These are phyloP conservation scores for Leishmania arabica DNA, from an alignment of 208 protist species.

Conservation along the genomic window DNA sequence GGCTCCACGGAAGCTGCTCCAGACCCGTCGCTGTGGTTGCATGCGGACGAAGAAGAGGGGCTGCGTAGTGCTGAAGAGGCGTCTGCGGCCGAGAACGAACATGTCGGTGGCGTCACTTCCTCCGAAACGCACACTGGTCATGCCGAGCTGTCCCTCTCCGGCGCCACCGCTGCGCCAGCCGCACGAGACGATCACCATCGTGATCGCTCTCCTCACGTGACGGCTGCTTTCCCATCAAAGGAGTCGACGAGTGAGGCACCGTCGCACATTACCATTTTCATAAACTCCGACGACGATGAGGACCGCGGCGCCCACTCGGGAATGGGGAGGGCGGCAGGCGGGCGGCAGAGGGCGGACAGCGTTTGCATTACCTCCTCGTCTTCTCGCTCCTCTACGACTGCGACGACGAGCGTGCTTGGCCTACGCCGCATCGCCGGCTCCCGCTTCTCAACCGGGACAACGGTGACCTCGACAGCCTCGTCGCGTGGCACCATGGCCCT, in stretches of 20 bases:
- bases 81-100: not conserved
- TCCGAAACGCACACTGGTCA: not conserved
- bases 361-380: slow-evolving; percentile 2
- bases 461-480: slow-evolving; percentile 32
- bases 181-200: not conserved
- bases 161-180: not conserved
- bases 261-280: slow-evolving; percentile 46
- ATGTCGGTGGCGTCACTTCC: not conserved
- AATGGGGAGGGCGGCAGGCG: not conserved
- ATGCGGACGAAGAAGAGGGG: not conserved
- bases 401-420: slow-evolving; percentile 30
- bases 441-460: slow-evolving; percentile 20
- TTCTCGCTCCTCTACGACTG: not conserved
- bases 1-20: not conserved
- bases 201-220: not conserved
- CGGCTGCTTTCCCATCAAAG: not conserved
- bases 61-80: slow-evolving; percentile 4
- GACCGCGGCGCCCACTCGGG: not conserved
- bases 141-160: not conserved
- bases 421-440: slow-evolving; percentile 27
- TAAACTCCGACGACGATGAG: slow-evolving; percentile 37
- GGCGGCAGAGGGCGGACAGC: not conserved
- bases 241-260: slow-evolving; percentile 1
- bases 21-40: not conserved
- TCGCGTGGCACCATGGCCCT: slow-evolving; percentile 60